Percentiles rank a stretch among this genome's conserved stretches.
phyloP scores from a whole-genome alignment of 208 protist species.

The Naegleria lovaniensis region DNA sequence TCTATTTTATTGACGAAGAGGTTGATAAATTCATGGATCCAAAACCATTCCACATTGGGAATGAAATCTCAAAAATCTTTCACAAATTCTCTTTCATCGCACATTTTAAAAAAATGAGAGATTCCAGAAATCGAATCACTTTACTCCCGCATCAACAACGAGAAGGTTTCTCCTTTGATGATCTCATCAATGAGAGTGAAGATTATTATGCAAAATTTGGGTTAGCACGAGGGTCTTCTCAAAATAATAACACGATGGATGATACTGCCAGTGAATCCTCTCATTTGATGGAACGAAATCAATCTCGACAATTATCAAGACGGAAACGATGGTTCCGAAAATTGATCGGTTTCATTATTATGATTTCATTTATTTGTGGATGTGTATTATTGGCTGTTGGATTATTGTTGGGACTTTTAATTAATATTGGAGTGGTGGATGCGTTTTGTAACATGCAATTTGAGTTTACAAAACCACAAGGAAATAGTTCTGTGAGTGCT shows the following conservation, averaged over 20 bases:
- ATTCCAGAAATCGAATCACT: no score
- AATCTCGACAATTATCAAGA: not conserved
- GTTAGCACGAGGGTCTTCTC: not conserved
- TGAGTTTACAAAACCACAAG: not conserved
- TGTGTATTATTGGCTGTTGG: not conserved
- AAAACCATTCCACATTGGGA: no score
- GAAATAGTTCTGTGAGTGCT: not conserved
- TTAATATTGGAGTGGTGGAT: not conserved
- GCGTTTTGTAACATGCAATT: not conserved
- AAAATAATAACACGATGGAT: not conserved
- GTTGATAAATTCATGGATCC: no score
- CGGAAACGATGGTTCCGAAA: not conserved
- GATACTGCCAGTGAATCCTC: not conserved
- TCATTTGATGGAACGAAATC: not conserved
- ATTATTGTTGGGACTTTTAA: not conserved
- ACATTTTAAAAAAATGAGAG: no score
- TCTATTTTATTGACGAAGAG: no score
- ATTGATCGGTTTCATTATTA: not conserved
- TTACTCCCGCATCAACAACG: not conserved
- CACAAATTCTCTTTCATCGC: no score
- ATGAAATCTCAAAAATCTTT: no score
- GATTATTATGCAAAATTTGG: not conserved
- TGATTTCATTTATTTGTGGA: not conserved
- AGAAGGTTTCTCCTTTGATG: not conserved
- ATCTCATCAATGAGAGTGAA: not conserved